These are phyloP conservation scores for Stemphylium beticola DNA, from an alignment of 2,329 filamentous ascomycete genomes.

Conservation along the genomic window DNA sequence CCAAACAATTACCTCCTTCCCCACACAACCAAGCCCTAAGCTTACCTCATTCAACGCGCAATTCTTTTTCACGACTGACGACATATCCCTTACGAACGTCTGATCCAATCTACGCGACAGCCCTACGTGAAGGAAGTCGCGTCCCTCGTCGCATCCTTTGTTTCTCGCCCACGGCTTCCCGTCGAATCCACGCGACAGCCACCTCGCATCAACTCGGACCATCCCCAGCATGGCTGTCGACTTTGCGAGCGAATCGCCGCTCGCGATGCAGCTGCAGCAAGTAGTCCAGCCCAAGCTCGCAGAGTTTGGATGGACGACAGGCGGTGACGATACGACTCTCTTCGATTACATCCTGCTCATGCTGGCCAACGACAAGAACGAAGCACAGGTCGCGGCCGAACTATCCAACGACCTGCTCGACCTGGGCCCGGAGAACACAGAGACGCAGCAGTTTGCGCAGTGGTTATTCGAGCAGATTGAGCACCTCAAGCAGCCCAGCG, in stretches of 20 bases:
- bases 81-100: slow-evolving; percentile 17
- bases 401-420: slow-evolving; percentile 86
- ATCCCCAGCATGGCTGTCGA: slow-evolving; percentile 72
- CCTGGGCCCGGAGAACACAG: slow-evolving; percentile 80
- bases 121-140: slow-evolving; percentile 27
- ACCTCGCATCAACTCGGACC: slow-evolving; percentile 8
- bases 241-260: slow-evolving; percentile 76
- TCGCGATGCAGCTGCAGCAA: slow-evolving; percentile 81
- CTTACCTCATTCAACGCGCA: slow-evolving; percentile 10
- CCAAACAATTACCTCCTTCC: slow-evolving; percentile 13
- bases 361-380: slow-evolving; percentile 93
- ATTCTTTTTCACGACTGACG: slow-evolving; percentile 18
- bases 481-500: slow-evolving; percentile 67
- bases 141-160: slow-evolving; percentile 30
- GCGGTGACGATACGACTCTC: slow-evolving; percentile 79
- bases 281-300: slow-evolving; percentile 89
- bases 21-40: slow-evolving; percentile 14
- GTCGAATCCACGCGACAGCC: slow-evolving; percentile 23
- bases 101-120: slow-evolving; percentile 19
- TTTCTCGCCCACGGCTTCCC: slow-evolving; percentile 18
- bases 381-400: slow-evolving; percentile 86
- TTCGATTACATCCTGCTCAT: slow-evolving; percentile 97
- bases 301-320: slow-evolving; percentile 89
- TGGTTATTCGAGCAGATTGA: slow-evolving; percentile 95
- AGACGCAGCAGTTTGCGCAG: slow-evolving; percentile 79